phyloP scores from a whole-genome alignment of 1,139 yeast species.

The Debaryomyces coudertii region DNA sequence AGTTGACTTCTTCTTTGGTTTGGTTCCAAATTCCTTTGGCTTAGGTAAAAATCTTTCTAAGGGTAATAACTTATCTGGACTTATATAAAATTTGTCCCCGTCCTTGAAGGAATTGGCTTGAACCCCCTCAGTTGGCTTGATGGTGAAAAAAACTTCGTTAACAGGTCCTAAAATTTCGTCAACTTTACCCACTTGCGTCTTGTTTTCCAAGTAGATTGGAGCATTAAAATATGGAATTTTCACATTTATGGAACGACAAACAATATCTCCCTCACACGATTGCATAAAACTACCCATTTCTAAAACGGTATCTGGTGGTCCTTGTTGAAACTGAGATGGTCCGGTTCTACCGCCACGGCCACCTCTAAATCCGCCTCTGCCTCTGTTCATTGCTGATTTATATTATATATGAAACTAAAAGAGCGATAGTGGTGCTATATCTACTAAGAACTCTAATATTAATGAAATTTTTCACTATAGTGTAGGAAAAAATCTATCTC shows the following conservation, averaged over 20 bases:
- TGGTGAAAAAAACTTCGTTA: conserved; percentile 94
- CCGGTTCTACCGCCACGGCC: conserved; percentile 64
- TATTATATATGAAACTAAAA: conserved; percentile 6
- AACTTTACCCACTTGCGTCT: conserved; percentile 94
- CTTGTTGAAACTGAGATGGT: conserved; percentile 61
- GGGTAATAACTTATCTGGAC: conserved; percentile 93
- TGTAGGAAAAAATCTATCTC: conserved; percentile 17
- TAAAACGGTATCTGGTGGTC: conserved; percentile 91
- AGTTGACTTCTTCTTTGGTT: conserved; percentile 72
- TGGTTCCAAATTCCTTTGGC: conserved; percentile 78
- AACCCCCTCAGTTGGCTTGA: conserved; percentile 95
- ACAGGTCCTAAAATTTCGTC: conserved; percentile 98
- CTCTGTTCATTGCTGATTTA: conserved; percentile 52
- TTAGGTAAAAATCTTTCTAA: conserved; percentile 94
- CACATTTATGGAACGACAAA: conserved; percentile 90
- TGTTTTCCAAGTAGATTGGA: conserved; percentile 94
- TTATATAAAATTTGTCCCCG: conserved; percentile 95
- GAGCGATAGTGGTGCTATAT: conserved; percentile 6
- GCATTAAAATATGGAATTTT: conserved; percentile 99
- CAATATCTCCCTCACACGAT: conserved; percentile 96
- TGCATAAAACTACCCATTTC: conserved; percentile 95
- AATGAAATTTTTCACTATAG: conserved; percentile 20
- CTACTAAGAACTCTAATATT: conserved; percentile 1
- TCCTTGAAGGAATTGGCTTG: conserved; percentile 90
- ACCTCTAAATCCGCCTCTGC: conserved; percentile 75